A percentile compares a stretch with the other conserved stretches of the same genome.
Evolutionary conservation across 192 early-diverging fungal species (phyloP).

Genomic region (Gigaspora rosea): DNA sequence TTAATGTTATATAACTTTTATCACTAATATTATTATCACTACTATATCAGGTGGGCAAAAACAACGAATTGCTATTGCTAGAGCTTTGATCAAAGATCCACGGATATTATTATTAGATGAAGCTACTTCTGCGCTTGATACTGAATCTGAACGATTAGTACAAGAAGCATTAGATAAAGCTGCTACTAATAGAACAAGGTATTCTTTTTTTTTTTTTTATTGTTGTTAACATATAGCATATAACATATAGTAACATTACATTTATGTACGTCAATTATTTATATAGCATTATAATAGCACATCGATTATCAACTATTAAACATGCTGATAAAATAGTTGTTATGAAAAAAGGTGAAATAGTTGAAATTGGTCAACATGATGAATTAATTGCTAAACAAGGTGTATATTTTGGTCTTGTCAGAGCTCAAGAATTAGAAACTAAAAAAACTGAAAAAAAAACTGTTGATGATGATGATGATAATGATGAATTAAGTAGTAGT

Average conservation of each 20-base stretch:
- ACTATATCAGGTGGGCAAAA: slow-evolving; percentile 48
- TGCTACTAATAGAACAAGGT: slow-evolving; percentile 42
- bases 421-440: slow-evolving; percentile 59
- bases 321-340: slow-evolving; percentile 58
- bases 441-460: slow-evolving; percentile 41
- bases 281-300: neutral
- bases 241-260: too few relatives aligned
- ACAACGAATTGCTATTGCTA: slow-evolving; percentile 62
- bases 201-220: too few relatives aligned
- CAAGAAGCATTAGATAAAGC: slow-evolving; percentile 65
- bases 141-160: slow-evolving; percentile 64
- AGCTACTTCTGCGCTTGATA: slow-evolving; percentile 76
- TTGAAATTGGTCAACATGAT: slow-evolving; percentile 48
- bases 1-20: too few relatives aligned
- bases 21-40: too few relatives aligned
- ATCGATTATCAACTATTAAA: slow-evolving; percentile 48
- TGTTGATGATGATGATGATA: slow-evolving; percentile 33
- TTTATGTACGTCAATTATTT: too few relatives aligned
- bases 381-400: slow-evolving; percentile 48
- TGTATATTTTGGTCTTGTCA: slow-evolving; percentile 56
- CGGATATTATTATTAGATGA: slow-evolving; percentile 76
- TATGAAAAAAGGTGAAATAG: neutral
- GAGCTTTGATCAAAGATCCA: slow-evolving; percentile 78
- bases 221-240: too few relatives aligned
- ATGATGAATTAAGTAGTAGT: slow-evolving; percentile 31